A percentile compares a stretch with the other conserved stretches of the same genome.
Evolutionary conservation across 768 basidiomycete species (phyloP).

Genomic region (Tulasnella sp.): DNA sequence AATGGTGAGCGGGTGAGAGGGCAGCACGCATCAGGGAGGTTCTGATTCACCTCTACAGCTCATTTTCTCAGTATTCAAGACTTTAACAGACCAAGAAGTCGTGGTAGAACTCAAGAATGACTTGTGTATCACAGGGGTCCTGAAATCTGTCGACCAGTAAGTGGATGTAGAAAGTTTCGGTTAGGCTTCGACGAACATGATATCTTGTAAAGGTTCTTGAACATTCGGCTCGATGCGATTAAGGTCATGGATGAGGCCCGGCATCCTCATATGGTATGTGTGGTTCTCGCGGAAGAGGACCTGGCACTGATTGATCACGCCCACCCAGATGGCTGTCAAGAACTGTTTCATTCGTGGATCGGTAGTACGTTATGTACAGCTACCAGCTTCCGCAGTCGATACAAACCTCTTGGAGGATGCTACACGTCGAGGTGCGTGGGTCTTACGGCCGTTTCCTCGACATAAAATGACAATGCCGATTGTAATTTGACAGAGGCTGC

Average conservation of each 20-base stretch:
- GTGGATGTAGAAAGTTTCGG: conserved; percentile 30
- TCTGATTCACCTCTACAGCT: conserved; percentile 43
- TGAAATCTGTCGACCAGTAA: conserved; percentile 98
- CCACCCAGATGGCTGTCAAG: conserved; percentile 85
- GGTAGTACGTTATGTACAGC: conserved; percentile 94
- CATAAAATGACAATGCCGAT: conserved; percentile 9
- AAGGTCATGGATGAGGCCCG: conserved; percentile 83
- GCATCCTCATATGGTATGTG: conserved; percentile 89
- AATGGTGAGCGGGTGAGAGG: not conserved
- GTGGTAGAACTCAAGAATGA: conserved; percentile 99
- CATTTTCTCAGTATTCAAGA: conserved; percentile 98
- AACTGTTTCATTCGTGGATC: conserved; percentile 99
- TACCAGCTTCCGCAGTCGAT: conserved; percentile 88
- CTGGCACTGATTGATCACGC: not conserved
- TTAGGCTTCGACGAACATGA: not conserved
- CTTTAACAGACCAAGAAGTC: conserved; percentile 92
- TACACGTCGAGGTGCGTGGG: conserved; percentile 73
- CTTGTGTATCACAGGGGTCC: conserved; percentile 85
- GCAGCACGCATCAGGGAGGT: not conserved
- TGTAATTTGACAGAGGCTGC: conserved; percentile 33
- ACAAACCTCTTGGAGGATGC: conserved; percentile 94
- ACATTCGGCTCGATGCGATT: conserved; percentile 93
- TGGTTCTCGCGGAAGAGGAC: not conserved
- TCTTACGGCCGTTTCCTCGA: not conserved
- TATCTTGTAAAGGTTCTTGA: conserved; percentile 59